Evolutionary conservation across 2,329 filamentous ascomycete genomes (phyloP).

Genomic region (Myriosclerotinia curreyana): DNA sequence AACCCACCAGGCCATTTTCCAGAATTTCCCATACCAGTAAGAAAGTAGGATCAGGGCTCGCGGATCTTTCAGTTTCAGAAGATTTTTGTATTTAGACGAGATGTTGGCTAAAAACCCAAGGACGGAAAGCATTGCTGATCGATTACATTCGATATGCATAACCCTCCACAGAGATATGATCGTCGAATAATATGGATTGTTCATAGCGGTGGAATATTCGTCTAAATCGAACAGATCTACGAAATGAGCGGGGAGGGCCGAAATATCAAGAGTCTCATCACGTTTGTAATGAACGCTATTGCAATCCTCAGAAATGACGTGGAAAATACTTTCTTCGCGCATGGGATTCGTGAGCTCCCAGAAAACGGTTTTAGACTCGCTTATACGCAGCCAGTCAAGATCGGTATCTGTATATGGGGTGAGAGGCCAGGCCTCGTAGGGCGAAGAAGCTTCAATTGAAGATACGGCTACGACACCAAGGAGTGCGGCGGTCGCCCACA

Average conservation of each 20-base stretch:
- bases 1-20: slow-evolving; percentile 48
- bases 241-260: slow-evolving; percentile 17
- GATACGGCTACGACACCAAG: slow-evolving; percentile 48
- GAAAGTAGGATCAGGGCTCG: slow-evolving; percentile 53
- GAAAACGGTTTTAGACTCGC: slow-evolving; percentile 53
- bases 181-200: slow-evolving; percentile 26
- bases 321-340: slow-evolving; percentile 9
- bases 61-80: slow-evolving; percentile 51
- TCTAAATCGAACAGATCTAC: slow-evolving; percentile 26
- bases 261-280: not conserved
- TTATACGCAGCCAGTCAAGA: slow-evolving; percentile 58
- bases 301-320: not conserved
- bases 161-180: slow-evolving; percentile 20
- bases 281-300: not conserved
- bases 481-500: slow-evolving; percentile 49
- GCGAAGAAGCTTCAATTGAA: slow-evolving; percentile 43
- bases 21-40: slow-evolving; percentile 55
- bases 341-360: slow-evolving; percentile 41
- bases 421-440: slow-evolving; percentile 56
- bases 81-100: slow-evolving; percentile 43
- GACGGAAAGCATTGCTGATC: slow-evolving; percentile 43
- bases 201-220: slow-evolving; percentile 5
- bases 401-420: slow-evolving; percentile 44
- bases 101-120: slow-evolving; percentile 49
- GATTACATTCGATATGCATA: slow-evolving; percentile 28